Evolutionary conservation across 345 rosid genomes (phyloP), one percentile per base, ranked within the genome.

Genomic region (Lepidium aucheri): DNA sequence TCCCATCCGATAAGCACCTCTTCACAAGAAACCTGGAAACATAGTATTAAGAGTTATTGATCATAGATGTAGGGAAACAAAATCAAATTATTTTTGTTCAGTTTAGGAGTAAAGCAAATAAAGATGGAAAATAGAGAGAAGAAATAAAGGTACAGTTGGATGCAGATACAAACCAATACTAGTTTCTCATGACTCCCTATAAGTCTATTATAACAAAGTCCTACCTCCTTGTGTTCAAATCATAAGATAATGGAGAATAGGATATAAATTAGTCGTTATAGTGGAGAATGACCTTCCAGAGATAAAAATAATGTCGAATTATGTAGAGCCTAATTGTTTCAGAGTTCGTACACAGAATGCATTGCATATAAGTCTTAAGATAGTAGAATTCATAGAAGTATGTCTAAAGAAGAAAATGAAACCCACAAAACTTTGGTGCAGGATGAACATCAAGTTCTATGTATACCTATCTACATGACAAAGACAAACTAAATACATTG

Each of bases 1-100:
- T 95, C 74, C 99, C 99, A 80, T 85, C 97, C 20, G 97, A 95
- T 53, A 87, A 82, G 77, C 88, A 95, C 78, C 96, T 83, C 76
- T 87, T 83, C 77, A 89, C 81, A 71, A 74, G 62, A 61, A 86
- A 80, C 84, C 97, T 94, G 77, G 68, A 77, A 68, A 70, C 51
- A 63, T 46, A 63, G 65, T 50, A 44, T 24, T 7, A 65, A 16
- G 53, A 51, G 55, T 35, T 60, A 30, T 32, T 6, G 51, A 51
- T 36, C 42, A 42, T 42, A 39, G 42, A 35, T 44, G 49, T 38
- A 17, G 62, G 42, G 15, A 39, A 73, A 60, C 22, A 34, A n/a
- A 40, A 36, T 57, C 46, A 9, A 53, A 38, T n/a, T 7, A 28
- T 3, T n/a, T 34, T 39, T 13, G 32, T 18, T 43, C 53, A 18